These are phyloP conservation scores for Aspergillus ustus DNA, from an alignment of 2,329 filamentous ascomycete genomes.

Conservation along the genomic window DNA sequence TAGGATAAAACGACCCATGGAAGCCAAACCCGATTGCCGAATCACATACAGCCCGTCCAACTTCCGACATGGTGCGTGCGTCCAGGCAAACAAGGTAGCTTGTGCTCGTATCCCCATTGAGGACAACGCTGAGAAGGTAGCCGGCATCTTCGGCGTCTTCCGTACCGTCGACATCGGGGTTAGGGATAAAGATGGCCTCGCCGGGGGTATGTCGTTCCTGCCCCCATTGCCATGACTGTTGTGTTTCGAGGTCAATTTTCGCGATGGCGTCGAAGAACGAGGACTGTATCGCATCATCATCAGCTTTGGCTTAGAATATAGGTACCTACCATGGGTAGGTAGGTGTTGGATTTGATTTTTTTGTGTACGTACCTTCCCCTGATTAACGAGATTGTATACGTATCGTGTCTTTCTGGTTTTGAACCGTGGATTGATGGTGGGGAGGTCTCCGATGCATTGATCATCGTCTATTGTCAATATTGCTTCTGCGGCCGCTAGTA, in stretches of 20 bases:
- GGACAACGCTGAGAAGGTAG: slow-evolving; percentile 54
- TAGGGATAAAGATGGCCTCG: slow-evolving; percentile 57
- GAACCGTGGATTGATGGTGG: slow-evolving; percentile 52
- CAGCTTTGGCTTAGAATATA: neutral
- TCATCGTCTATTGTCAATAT: neutral
- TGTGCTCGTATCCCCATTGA: slow-evolving; percentile 53
- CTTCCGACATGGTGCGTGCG: slow-evolving; percentile 52
- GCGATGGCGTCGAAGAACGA: slow-evolving; percentile 55
- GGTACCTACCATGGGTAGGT: neutral
- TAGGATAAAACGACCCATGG: slow-evolving; percentile 47
- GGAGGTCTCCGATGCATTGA: slow-evolving; percentile 47
- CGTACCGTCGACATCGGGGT: slow-evolving; percentile 9
- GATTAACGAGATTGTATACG: slow-evolving; percentile 52
- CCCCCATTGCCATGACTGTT: slow-evolving; percentile 47
- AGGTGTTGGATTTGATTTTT: no score
- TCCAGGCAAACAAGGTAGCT: slow-evolving; percentile 57
- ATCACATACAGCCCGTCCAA: slow-evolving; percentile 53
- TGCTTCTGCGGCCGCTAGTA: no score
- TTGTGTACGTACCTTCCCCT: slow-evolving; percentile 43
- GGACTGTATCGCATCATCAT: slow-evolving; percentile 18
- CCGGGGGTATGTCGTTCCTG: slow-evolving; percentile 52
- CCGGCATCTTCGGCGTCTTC: slow-evolving; percentile 53
- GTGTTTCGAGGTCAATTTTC: slow-evolving; percentile 54
- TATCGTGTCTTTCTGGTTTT: slow-evolving; percentile 51
- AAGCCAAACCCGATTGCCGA: slow-evolving; percentile 55